A percentile compares a stretch with the other conserved stretches of the same genome.
Conservation (phyloP, 768 basidiomycete species). For the Exsudoporus frostii region DNA sequence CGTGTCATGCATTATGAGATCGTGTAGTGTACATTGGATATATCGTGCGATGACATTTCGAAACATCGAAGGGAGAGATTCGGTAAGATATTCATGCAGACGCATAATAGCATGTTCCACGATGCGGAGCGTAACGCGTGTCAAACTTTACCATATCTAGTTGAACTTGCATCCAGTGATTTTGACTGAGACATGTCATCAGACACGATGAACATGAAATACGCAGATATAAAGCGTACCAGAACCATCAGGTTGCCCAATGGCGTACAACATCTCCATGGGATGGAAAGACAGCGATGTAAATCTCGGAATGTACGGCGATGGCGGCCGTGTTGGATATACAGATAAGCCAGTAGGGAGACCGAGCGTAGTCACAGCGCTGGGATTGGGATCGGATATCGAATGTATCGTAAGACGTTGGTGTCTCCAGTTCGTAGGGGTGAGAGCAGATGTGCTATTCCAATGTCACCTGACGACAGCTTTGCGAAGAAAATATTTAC, state of each 20-base stretch:
- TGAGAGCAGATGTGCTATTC: conserved; percentile 57
- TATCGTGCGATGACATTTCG: conserved; percentile 5
- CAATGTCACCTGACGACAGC: conserved; percentile 4
- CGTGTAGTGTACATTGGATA: conserved; percentile 27
- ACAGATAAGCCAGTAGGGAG: conserved; percentile 54
- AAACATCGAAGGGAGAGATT: conserved; percentile 12
- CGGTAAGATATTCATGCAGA: conserved; percentile 11
- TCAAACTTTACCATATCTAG: conserved; percentile 3
- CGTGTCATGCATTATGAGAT: no score
- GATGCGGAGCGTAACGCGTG: not conserved
- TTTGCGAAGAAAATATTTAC: conserved; percentile 26
- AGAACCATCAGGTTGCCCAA: conserved; percentile 69
- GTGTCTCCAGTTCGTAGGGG: conserved; percentile 57
- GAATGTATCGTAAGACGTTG: conserved; percentile 64
- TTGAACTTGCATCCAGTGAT: conserved; percentile 57
- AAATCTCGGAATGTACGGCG: conserved; percentile 56
- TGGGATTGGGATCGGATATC: conserved; percentile 36
- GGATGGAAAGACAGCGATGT: conserved; percentile 80
- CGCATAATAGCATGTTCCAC: not conserved
- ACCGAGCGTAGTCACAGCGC: conserved; percentile 40
- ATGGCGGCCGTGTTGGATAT: conserved; percentile 55
- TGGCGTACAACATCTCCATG: conserved; percentile 77
- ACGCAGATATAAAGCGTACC: conserved; percentile 33
- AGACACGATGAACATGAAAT: not conserved
- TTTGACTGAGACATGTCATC: conserved; percentile 38